These are phyloP conservation scores for Beauveria bassiana DNA, from an alignment of 2,329 filamentous ascomycete species.

Conservation along the genomic window DNA sequence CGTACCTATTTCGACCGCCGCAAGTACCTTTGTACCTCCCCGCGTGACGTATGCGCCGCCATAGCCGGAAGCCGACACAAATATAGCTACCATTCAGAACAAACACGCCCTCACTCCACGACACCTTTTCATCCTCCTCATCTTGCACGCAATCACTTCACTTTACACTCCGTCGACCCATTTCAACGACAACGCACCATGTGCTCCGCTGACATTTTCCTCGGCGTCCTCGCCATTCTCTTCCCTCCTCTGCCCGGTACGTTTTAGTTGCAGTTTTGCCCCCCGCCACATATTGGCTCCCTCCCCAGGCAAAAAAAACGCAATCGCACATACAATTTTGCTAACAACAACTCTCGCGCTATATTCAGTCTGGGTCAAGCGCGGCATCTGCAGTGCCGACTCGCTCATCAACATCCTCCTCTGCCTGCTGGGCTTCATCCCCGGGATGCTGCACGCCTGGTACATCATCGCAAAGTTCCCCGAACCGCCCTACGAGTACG, in stretches of 20 bases:
- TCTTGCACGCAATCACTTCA: no score
- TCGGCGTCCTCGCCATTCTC: constrained; percentile 55
- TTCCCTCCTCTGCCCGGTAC: constrained; percentile 59
- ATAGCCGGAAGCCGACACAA: constrained; percentile 13
- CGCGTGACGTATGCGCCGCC: constrained; percentile 1
- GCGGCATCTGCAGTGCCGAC: constrained; percentile 86
- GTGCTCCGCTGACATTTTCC: constrained; percentile 55
- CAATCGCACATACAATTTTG: not conserved
- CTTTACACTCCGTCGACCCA: not conserved
- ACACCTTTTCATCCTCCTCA: not conserved
- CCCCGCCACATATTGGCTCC: not conserved
- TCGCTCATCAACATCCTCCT: constrained; percentile 93
- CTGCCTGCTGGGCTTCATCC: constrained; percentile 69
- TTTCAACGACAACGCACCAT: constrained; percentile 28
- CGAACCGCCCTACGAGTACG: constrained; percentile 65
- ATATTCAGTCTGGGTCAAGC: constrained; percentile 78
- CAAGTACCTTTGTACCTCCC: not conserved
- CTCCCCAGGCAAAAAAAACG: no score
- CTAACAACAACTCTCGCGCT: not conserved
- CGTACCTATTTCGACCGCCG: no score
- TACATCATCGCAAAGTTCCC: constrained; percentile 94
- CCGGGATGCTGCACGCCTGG: constrained; percentile 90
- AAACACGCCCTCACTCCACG: not conserved
- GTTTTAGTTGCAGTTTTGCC: constrained; percentile 18
- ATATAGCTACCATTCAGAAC: not conserved